phyloP scores from a whole-genome alignment of 352 stramenopile genomes.

The Pythium chondricola region DNA sequence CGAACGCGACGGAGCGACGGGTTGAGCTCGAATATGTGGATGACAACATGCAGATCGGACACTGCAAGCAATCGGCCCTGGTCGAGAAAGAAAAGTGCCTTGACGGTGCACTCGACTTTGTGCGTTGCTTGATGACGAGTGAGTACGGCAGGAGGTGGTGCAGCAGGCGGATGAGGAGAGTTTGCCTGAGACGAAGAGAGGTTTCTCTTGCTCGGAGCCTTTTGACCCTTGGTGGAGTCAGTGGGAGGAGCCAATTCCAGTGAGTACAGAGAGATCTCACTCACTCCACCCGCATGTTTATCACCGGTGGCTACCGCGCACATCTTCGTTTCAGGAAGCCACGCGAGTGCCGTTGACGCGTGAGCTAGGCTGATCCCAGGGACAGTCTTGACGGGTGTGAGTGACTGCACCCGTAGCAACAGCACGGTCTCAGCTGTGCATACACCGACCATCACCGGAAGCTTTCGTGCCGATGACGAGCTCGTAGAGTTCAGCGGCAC shows the following conservation, averaged over 20 bases:
- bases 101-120: neutral
- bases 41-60: constrained; percentile 6
- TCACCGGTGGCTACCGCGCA: constrained; percentile 1
- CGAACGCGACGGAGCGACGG: constrained; percentile 5
- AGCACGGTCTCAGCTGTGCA: constrained; percentile 4
- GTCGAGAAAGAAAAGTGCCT: constrained; percentile 7
- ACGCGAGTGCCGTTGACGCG: constrained; percentile 1
- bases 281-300: neutral
- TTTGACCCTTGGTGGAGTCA: neutral
- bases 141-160: neutral
- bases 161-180: neutral
- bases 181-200: neutral
- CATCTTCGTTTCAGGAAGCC: constrained; percentile 7
- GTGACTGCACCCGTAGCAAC: constrained; percentile 6
- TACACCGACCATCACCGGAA: neutral
- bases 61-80: constrained; percentile 7
- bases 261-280: constrained; percentile 1
- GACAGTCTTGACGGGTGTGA: constrained; percentile 1
- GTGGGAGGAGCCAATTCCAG: neutral
- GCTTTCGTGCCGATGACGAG: neutral
- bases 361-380: constrained; percentile 3
- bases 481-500: neutral
- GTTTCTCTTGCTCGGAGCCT: neutral
- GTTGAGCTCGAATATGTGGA: constrained; percentile 13
- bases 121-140: constrained; percentile 5